Conservation (phyloP, 176 grass and related monocot species). For the Typha latifolia region DNA sequence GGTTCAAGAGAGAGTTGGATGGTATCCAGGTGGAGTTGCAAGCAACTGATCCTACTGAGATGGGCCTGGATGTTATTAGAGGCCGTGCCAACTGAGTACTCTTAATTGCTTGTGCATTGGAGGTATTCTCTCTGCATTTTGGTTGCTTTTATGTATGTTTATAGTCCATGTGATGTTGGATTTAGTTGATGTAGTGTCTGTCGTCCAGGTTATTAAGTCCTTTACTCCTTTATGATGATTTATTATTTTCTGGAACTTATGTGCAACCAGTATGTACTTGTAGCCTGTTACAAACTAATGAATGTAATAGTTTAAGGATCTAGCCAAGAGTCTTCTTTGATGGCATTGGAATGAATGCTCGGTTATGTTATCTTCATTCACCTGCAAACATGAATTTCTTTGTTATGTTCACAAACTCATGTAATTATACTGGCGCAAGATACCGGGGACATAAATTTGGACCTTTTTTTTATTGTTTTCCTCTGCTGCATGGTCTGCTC, state of each 20-base stretch:
- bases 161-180: not conserved
- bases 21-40: conserved; percentile 34
- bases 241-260: not conserved
- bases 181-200: not conserved
- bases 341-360: no score
- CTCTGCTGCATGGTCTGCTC: no score
- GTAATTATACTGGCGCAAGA: no score
- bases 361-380: no score
- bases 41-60: conserved; percentile 30
- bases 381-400: no score
- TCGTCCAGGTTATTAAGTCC: not conserved
- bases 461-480: no score
- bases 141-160: not conserved
- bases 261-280: not conserved
- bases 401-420: no score
- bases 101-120: not conserved
- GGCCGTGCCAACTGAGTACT: conserved; percentile 16
- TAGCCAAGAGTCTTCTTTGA: not conserved
- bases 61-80: conserved; percentile 26
- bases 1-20: conserved; percentile 31
- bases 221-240: not conserved
- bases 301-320: not conserved
- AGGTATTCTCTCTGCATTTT: not conserved
- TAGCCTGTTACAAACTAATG: not conserved
- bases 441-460: no score